These are phyloP conservation scores for Marsdenia floribunda DNA, from an alignment of 257 asterid species.

Conservation along the genomic window DNA sequence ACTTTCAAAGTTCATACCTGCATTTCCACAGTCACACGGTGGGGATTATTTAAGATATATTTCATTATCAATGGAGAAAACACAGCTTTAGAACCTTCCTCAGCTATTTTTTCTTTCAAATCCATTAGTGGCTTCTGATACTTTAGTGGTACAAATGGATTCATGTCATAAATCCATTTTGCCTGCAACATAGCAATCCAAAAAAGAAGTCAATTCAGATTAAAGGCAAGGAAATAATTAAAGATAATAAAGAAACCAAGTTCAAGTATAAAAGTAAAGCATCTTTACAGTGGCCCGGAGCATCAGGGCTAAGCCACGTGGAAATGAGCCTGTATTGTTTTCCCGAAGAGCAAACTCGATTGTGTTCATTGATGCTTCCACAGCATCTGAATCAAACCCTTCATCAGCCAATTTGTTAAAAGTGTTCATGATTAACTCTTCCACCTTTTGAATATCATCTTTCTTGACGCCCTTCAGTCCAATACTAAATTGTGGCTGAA, in stretches of 20 bases:
- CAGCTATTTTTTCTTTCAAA: conserved; percentile 83
- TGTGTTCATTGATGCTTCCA: conserved; percentile 98
- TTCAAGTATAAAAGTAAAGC: conserved; percentile 15
- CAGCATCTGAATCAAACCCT: conserved; percentile 89
- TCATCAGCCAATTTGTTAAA: conserved; percentile 68
- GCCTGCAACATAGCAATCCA: conserved; percentile 42
- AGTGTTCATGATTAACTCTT: conserved; percentile 60
- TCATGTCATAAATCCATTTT: conserved; percentile 95
- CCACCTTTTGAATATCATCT: conserved; percentile 70
- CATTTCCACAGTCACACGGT: conserved; percentile 89
- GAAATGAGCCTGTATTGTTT: conserved; percentile 97
- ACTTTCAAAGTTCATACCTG: conserved; percentile 42
- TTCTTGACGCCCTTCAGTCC: conserved; percentile 94
- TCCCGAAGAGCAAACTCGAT: conserved; percentile 97
- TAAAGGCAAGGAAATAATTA: conserved; percentile 7
- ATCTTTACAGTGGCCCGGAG: conserved; percentile 79
- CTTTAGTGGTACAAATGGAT: conserved; percentile 88
- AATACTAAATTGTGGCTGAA: conserved; percentile 94
- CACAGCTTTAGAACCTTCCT: conserved; percentile 90
- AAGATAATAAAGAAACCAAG: conserved; percentile 11
- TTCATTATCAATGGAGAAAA: conserved; percentile 86
- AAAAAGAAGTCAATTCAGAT: conserved; percentile 18
- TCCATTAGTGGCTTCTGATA: conserved; percentile 81
- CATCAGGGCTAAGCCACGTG: conserved; percentile 97
- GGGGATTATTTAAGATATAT: conserved; percentile 72